phyloP scores from a whole-genome alignment of 164 flowering plant genomes.

The Macadamia tetraphylla region DNA sequence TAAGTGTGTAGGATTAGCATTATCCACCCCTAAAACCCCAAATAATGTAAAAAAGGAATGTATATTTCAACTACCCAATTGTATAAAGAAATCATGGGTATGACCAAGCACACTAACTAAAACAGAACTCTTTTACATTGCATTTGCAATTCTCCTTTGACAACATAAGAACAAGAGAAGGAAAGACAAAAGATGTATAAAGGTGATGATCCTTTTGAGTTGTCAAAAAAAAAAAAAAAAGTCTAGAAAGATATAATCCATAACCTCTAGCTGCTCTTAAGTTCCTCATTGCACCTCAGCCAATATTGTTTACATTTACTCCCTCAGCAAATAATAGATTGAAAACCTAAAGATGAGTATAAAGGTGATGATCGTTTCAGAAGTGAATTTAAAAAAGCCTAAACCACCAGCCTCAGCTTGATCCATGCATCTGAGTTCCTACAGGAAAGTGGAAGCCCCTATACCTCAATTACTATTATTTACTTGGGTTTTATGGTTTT shows the following conservation, averaged over 20 bases:
- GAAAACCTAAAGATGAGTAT: too few species aligned
- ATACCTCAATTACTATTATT: too few species aligned
- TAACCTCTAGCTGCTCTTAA: not conserved
- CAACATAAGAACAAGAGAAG: not conserved
- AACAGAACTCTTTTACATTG: not conserved
- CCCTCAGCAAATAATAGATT: too few species aligned
- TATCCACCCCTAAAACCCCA: not conserved
- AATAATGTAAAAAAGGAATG: not conserved
- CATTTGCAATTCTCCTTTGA: not conserved
- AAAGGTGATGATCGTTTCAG: too few species aligned
- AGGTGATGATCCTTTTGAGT: not conserved
- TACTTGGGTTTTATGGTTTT: too few species aligned
- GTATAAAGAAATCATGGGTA: conserved; percentile 12
- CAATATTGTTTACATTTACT: too few species aligned
- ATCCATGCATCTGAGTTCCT: too few species aligned
- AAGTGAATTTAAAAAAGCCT: too few species aligned
- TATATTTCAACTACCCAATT: conserved; percentile 2
- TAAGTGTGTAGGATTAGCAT: conserved; percentile 21
- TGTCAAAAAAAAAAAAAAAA: too few species aligned
- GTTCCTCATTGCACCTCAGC: too few species aligned
- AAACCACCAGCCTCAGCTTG: too few species aligned
- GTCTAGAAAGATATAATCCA: not conserved
- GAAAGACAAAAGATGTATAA: not conserved
- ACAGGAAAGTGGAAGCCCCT: too few species aligned
- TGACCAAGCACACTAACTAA: conserved; percentile 27